Base-by-base conservation (phyloP, 2,329 filamentous ascomycete genomes). In the Cadophora gregata region DNA sequence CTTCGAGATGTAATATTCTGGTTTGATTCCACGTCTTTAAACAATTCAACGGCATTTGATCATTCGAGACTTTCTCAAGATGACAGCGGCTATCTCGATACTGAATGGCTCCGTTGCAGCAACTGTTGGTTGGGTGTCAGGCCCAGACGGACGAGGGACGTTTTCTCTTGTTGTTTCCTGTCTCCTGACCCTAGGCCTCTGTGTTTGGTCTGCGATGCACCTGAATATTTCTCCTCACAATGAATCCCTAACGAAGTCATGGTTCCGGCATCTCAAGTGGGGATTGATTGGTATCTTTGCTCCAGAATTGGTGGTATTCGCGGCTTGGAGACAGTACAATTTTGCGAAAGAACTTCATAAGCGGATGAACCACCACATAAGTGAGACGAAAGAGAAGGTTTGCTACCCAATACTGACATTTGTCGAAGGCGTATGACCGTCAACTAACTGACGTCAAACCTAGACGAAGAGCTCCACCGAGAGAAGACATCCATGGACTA, bases 401-500 rank as follows among this genome's bases (percentile, higher is more conserved):
- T 33, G 31, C 10, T 33, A 33, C 31, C 10, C 5, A 10, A 5
- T 6, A 33, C 10, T 5, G 10, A 33, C 31, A 5, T 33, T 33
- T 33, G 10, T 10, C 31, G 31, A 33, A 33, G 6, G 6, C 10
- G 31, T 33, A 33, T 10, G 31, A 33, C 31, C 31, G 31, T 10
- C 31, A 33, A 33, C 31, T 33, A 33, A 33, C 31, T 33, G 31
- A 6, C 6, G 10, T 6, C 31, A 33, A 33, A 33, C 10, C 5
- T 10, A 33, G 31, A 33, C 5, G 31, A 33, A 33, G 5, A 33
- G 31, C 31, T 33, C 31, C 31, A 10, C 10, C 10, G 31, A 5
- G 5, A 33, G 31, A 33, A 42, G 16, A 8, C 38, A 53, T 25
- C 36, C 42, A 21, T 72, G 68, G 71, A 71, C 71, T 27, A 65